Percentiles rank a stretch among this genome's conserved stretches.
These are phyloP conservation scores for Penicillium sp. DNA, from an alignment of 2,329 filamentous ascomycete genomes.

Conservation along the genomic window DNA sequence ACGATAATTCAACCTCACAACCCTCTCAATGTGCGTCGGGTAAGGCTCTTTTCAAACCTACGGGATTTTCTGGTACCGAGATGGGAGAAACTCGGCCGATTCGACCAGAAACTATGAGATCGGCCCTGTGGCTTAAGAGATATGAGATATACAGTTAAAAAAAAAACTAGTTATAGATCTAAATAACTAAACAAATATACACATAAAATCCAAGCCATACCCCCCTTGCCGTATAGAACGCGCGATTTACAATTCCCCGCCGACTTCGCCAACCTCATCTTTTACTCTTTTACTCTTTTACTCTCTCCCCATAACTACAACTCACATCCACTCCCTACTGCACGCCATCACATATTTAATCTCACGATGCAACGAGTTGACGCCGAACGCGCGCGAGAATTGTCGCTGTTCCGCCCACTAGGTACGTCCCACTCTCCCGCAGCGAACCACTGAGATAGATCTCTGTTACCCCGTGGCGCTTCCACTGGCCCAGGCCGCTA, in stretches of 20 bases:
- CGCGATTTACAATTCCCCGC: background rate
- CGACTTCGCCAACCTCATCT: conserved; percentile 1
- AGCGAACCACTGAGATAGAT: conserved; percentile 34
- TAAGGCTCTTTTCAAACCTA: conserved; percentile 9
- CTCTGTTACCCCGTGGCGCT: conserved; percentile 32
- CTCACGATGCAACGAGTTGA: conserved; percentile 33
- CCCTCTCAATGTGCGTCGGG: background rate
- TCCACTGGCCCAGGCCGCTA: conserved; percentile 29
- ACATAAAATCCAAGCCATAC: background rate
- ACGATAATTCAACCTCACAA: background rate
- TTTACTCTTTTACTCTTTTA: background rate
- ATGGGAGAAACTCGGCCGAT: conserved; percentile 15
- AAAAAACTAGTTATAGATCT: background rate
- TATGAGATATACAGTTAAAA: conserved; percentile 10
- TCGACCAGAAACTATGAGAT: conserved; percentile 7
- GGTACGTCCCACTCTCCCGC: conserved; percentile 35
- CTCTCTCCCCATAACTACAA: background rate
- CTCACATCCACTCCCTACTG: background rate
- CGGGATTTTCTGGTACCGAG: conserved; percentile 18
- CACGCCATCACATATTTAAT: conserved; percentile 1
- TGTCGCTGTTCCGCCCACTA: conserved; percentile 46
- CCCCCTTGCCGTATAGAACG: conserved; percentile 4
- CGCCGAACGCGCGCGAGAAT: conserved; percentile 41
- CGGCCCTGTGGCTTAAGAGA: conserved; percentile 6
- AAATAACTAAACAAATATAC: background rate